Base-by-base conservation (phyloP, 345 rosid species). In the Arabidopsis arenosa region DNA sequence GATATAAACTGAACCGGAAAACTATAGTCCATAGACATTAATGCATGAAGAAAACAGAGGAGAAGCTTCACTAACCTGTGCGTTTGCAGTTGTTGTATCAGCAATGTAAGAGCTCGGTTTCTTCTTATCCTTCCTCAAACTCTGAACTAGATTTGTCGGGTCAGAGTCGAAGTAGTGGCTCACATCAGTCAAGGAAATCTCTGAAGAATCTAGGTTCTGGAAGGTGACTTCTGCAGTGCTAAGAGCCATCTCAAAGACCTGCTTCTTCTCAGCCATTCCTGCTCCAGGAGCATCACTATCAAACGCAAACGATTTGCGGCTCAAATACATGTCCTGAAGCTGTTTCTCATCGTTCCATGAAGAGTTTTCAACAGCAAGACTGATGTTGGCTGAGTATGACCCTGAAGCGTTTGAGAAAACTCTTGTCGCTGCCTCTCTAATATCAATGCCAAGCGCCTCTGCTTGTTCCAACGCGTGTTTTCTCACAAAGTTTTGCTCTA, bases 271-370 rank as follows among this genome's bases (percentile, higher is more conserved):
- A 74, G 80, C 78, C 82, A 94, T 94, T 70, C 99, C 99, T 48
- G 83, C 92, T 66, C 97, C 97, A 13, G 97, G 99, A 45, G 99
- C 92, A 79, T 95, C 97, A 35, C 80, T 83, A 66, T 95, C 97
- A 8, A 95, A 95, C 14, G 99, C 99, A 79, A 95, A 95, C 6
- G 99, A 95, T 75, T 95, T 95, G 41, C 99, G 77, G 86, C 99
- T 90, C 87, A 95, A 72, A 74, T 95, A 95, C 99, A 95, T 95
- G 86, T 95, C 99, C 68, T 95, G 99, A 70, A 95, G 99, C 83
- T 95, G 97, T 80, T 90, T 92, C 93, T 95, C 97, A n/a, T 95
- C 97, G 73, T 92, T 95, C 99, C 99, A 95, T 1, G 97, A 87
- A 63, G 99, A 95, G 78, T 95, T 95, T 83, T 92, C 99, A 18